Evolutionary conservation across 2,329 filamentous ascomycete genomes (phyloP).

Genomic region (Colletotrichum aenigma): DNA sequence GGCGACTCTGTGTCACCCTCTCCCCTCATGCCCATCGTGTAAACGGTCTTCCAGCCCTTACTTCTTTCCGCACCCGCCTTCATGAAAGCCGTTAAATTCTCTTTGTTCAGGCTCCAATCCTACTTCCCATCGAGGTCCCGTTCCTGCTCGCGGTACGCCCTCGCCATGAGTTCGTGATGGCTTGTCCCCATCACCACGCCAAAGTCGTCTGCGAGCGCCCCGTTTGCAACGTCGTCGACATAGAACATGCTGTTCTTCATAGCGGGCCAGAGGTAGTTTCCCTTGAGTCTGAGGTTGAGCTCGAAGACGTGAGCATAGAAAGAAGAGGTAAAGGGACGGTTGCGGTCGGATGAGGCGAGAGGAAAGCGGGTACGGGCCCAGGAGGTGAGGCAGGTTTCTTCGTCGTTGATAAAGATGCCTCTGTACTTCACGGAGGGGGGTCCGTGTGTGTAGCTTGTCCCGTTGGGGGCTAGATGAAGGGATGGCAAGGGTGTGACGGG

Average conservation of each 20-base stretch:
- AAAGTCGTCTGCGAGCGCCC: constrained; percentile 56
- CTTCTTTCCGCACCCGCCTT: constrained; percentile 53
- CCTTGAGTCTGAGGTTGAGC: constrained; percentile 56
- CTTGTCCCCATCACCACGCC: constrained; percentile 63
- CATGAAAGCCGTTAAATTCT: constrained; percentile 56
- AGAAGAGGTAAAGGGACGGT: constrained; percentile 39
- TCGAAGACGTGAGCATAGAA: constrained; percentile 63
- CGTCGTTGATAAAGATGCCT: constrained; percentile 66
- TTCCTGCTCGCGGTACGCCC: constrained; percentile 46
- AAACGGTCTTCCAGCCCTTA: constrained; percentile 55
- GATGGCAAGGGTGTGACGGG: constrained; percentile 43
- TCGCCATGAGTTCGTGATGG: constrained; percentile 62
- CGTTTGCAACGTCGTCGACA: constrained; percentile 55
- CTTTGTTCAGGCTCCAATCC: constrained; percentile 60
- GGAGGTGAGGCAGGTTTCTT: constrained; percentile 59
- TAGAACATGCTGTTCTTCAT: constrained; percentile 64
- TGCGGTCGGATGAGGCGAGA: constrained; percentile 25
- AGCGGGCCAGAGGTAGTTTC: constrained; percentile 64
- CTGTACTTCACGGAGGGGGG: constrained; percentile 62
- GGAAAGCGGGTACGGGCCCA: constrained; percentile 54
- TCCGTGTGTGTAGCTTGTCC: constrained; percentile 39
- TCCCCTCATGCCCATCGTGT: constrained; percentile 59
- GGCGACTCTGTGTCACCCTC: constrained; percentile 55
- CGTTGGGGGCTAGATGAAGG: constrained; percentile 48
- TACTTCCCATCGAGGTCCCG: constrained; percentile 45